phyloP scores from a whole-genome alignment of 192 early-diverging fungal genomes.

The Coemansia javaensis region DNA sequence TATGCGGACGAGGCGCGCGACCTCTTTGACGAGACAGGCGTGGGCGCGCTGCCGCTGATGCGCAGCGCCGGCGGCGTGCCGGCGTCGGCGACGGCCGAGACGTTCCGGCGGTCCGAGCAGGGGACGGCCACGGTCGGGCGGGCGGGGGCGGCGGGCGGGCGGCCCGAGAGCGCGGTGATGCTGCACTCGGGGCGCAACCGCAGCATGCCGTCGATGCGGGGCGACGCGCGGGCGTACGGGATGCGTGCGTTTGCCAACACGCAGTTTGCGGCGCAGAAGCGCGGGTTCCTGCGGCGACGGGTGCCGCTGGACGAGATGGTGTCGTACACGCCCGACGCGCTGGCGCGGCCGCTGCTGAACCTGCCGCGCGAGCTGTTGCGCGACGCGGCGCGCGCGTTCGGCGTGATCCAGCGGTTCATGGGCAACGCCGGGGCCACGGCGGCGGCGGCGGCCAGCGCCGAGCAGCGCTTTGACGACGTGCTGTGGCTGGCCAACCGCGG shows the following conservation, averaged over 20 bases:
- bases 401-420: slow-evolving; percentile 81
- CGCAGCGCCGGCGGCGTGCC: slow-evolving; percentile 24
- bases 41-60: not conserved
- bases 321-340: slow-evolving; percentile 58
- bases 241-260: slow-evolving; percentile 81
- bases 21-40: slow-evolving; percentile 3
- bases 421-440: slow-evolving; percentile 52
- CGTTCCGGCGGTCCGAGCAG: slow-evolving; percentile 28
- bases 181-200: slow-evolving; percentile 53
- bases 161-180: slow-evolving; percentile 7
- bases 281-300: slow-evolving; percentile 74
- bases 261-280: slow-evolving; percentile 85
- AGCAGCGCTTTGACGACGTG: slow-evolving; percentile 55
- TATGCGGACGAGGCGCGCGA: slow-evolving; percentile 2
- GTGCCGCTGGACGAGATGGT: slow-evolving; percentile 91
- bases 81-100: slow-evolving; percentile 25
- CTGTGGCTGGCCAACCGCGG: slow-evolving; percentile 76
- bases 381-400: slow-evolving; percentile 83
- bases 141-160: slow-evolving; percentile 17
- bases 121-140: slow-evolving; percentile 10
- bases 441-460: slow-evolving; percentile 21
- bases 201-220: slow-evolving; percentile 74
- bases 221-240: slow-evolving; percentile 25
- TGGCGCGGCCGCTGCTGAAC: slow-evolving; percentile 76
- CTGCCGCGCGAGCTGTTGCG: slow-evolving; percentile 76